phyloP scores from a whole-genome alignment of 495 filamentous ascomycete species.

The Lentithecium fluviatile region DNA sequence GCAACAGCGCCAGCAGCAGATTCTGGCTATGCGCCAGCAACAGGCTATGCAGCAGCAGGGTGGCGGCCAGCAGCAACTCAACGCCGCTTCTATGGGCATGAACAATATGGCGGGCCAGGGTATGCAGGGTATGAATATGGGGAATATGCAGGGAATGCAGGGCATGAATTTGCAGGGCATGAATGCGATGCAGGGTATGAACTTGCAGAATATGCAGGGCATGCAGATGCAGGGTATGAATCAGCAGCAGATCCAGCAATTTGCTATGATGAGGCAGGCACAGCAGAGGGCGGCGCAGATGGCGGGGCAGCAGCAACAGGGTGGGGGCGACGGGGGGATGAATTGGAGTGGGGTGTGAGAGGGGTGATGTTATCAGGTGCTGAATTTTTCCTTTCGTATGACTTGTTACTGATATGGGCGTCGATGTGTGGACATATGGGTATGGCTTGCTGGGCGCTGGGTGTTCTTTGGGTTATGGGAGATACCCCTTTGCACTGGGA shows the following conservation, averaged over 20 bases:
- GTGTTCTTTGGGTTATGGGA: no score
- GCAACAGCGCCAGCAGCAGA: slow-evolving; percentile 28
- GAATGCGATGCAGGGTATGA: not conserved
- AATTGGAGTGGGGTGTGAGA: slow-evolving; percentile 25
- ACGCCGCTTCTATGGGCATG: slow-evolving; percentile 10
- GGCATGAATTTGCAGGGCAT: not conserved
- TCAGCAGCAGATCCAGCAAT: slow-evolving; percentile 26
- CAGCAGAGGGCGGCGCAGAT: slow-evolving; percentile 1
- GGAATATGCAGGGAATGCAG: slow-evolving; percentile 4
- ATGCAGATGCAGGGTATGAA: not conserved
- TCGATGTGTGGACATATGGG: no score
- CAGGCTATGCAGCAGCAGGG: slow-evolving; percentile 14
- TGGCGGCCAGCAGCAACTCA: slow-evolving; percentile 1
- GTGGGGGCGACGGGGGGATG: slow-evolving; percentile 4
- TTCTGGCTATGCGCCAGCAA: slow-evolving; percentile 12
- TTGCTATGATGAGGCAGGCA: slow-evolving; percentile 6
- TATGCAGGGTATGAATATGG: slow-evolving; percentile 22
- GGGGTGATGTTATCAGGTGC: no score
- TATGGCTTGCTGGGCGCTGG: no score
- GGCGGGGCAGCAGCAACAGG: not conserved
- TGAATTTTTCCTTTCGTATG: no score
- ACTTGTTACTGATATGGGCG: not conserved
- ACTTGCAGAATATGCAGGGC: not conserved
- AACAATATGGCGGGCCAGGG: slow-evolving; percentile 1
- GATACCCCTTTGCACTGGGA: no score